A percentile compares a stretch with the other conserved stretches of the same genome.
phyloP scores from a whole-genome alignment of 1,284 basidiomycete species.

The Thelephora terrestris region DNA sequence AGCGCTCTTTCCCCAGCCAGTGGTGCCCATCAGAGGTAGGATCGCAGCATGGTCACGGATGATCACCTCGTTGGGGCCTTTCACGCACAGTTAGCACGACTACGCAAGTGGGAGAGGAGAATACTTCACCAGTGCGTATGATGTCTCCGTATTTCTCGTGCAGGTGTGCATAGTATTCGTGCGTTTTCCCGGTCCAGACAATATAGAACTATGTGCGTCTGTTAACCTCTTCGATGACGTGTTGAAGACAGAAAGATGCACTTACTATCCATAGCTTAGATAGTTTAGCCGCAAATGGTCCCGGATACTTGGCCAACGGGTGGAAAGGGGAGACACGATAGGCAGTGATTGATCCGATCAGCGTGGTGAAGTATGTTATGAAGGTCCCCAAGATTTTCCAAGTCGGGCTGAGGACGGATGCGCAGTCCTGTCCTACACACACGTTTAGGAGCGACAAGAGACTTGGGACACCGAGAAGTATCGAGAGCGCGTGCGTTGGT shows the following conservation, averaged over 20 bases:
- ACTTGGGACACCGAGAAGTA: constrained; percentile 8
- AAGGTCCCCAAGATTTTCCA: neutral
- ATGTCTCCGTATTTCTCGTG: constrained; percentile 9
- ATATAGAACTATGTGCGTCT: neutral
- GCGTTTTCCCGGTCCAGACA: constrained; percentile 2
- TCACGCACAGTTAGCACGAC: neutral
- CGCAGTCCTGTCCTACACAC: too few relatives aligned
- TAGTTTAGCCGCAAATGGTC: constrained; percentile 9
- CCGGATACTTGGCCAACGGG: constrained; percentile 11
- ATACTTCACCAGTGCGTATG: constrained; percentile 7
- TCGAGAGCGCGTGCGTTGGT: neutral
- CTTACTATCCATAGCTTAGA: constrained; percentile 6
- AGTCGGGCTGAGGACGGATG: too few relatives aligned
- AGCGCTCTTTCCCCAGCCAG: neutral
- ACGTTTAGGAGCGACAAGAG: neutral
- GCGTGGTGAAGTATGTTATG: neutral
- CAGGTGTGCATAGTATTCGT: constrained; percentile 5
- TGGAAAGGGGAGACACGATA: constrained; percentile 12
- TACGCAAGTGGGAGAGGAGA: neutral
- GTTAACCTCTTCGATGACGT: neutral
- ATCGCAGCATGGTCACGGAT: neutral
- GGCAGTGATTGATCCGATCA: constrained; percentile 1
- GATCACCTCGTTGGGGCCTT: neutral
- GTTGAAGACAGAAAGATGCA: neutral
- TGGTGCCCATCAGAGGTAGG: neutral